phyloP scores from a whole-genome alignment of 2,329 filamentous ascomycete species.

The Colletotrichum echinochloae region DNA sequence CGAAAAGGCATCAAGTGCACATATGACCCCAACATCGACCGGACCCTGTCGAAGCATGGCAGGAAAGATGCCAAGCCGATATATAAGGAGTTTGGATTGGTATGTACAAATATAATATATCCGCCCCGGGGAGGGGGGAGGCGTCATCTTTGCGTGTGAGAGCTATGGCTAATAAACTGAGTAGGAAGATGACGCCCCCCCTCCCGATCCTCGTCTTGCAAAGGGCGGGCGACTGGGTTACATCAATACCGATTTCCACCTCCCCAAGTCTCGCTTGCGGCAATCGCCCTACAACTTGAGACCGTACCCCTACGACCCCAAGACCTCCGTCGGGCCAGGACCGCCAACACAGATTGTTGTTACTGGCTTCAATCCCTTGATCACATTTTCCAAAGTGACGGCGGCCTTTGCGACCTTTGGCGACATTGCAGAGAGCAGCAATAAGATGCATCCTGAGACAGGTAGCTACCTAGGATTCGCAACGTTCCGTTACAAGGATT shows the following conservation, averaged over 20 bases:
- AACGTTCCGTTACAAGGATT: constrained; percentile 88
- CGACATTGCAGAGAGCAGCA: constrained; percentile 90
- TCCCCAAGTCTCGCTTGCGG: constrained; percentile 77
- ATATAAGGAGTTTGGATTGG: constrained; percentile 74
- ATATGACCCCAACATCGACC: constrained; percentile 71
- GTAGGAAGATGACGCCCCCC: constrained; percentile 83
- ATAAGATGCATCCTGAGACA: constrained; percentile 94
- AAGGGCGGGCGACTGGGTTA: constrained; percentile 74
- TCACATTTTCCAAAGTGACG: constrained; percentile 80
- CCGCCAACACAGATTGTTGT: constrained; percentile 93
- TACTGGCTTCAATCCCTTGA: constrained; percentile 94
- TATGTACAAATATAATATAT: constrained; percentile 67
- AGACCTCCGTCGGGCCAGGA: constrained; percentile 87
- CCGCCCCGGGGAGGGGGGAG: constrained; percentile 62
- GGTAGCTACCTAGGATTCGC: constrained; percentile 95
- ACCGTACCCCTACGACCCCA: constrained; percentile 84
- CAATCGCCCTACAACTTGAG: constrained; percentile 82
- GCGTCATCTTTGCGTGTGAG: constrained; percentile 69
- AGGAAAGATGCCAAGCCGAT: constrained; percentile 70
- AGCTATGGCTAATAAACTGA: constrained; percentile 70
- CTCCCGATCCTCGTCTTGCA: constrained; percentile 84
- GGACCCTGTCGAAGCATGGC: constrained; percentile 60
- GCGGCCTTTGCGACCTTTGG: constrained; percentile 84
- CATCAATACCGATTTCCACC: constrained; percentile 77
- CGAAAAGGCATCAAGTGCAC: constrained; percentile 69